A percentile compares a stretch with the other conserved stretches of the same genome.
phyloP scores from a whole-genome alignment of 129 eudicot genomes.

The Tanacetum coccineum region DNA sequence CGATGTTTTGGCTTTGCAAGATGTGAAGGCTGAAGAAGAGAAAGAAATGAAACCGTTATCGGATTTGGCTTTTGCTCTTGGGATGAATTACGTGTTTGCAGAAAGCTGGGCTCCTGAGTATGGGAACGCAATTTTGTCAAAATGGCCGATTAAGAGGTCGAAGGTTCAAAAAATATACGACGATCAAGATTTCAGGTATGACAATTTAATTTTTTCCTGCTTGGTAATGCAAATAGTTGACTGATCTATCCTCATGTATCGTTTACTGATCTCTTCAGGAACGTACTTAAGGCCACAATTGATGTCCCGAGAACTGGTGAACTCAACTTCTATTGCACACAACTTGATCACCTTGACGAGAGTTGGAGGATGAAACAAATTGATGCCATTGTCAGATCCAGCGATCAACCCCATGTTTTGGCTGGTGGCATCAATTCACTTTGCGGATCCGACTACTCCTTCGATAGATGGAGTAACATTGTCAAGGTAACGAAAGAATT shows the following conservation, averaged over 20 bases:
- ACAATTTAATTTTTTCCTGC: too few relatives aligned
- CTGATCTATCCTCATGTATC: background rate
- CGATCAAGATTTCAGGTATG: conserved; percentile 82
- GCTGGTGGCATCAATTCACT: conserved; percentile 92
- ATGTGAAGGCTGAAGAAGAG: conserved; percentile 92
- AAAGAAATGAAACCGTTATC: conserved; percentile 71
- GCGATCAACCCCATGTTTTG: conserved; percentile 73
- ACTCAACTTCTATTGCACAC: conserved; percentile 71
- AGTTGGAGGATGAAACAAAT: conserved; percentile 88
- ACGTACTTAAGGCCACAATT: conserved; percentile 82
- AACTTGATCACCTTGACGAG: conserved; percentile 81
- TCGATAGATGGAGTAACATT: conserved; percentile 69
- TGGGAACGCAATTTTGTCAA: conserved; percentile 84
- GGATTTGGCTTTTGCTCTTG: conserved; percentile 74
- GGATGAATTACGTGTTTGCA: conserved; percentile 87
- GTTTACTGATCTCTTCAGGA: conserved; percentile 31
- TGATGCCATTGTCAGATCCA: conserved; percentile 68
- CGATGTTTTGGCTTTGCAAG: conserved; percentile 84
- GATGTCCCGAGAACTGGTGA: conserved; percentile 79
- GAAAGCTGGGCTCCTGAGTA: conserved; percentile 98
- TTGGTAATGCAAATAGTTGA: too few relatives aligned
- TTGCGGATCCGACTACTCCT: conserved; percentile 70
- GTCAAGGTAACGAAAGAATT: conserved; percentile 48
- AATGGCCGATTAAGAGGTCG: conserved; percentile 84
- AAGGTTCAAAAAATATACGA: conserved; percentile 71